A percentile compares a stretch with the other conserved stretches of the same genome.
Evolutionary conservation across 2,329 filamentous ascomycete genomes (phyloP).

Genomic region (Fusarium dimerum): DNA sequence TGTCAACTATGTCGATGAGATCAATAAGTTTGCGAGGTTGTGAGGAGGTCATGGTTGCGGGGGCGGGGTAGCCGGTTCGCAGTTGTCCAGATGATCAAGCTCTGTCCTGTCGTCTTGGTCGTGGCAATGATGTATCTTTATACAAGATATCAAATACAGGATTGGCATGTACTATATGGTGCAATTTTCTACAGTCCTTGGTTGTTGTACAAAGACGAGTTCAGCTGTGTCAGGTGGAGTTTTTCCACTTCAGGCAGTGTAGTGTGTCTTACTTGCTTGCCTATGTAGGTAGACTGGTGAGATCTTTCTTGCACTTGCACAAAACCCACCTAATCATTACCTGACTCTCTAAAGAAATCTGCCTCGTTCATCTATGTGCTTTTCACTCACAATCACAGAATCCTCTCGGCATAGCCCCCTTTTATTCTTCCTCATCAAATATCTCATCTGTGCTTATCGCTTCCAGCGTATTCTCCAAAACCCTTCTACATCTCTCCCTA

Average conservation of each 20-base stretch:
- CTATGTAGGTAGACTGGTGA: background rate
- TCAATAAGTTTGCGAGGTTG: slow-evolving; percentile 34
- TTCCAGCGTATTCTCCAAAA: slow-evolving; percentile 48
- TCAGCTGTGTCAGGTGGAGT: background rate
- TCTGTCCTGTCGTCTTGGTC: background rate
- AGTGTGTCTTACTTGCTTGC: too few species aligned
- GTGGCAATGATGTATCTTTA: background rate
- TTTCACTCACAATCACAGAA: background rate
- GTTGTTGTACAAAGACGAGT: background rate
- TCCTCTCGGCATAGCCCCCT: background rate
- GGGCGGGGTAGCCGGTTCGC: background rate
- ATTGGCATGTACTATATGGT: too few species aligned
- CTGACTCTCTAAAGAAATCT: background rate
- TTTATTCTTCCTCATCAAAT: slow-evolving; percentile 23
- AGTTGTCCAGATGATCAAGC: background rate
- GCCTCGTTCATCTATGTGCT: background rate
- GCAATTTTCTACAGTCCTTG: too few species aligned
- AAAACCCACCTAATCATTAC: background rate
- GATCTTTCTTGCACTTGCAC: too few species aligned
- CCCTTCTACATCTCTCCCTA: slow-evolving; percentile 47
- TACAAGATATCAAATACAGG: background rate
- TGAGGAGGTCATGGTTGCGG: slow-evolving; percentile 13
- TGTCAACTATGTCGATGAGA: slow-evolving; percentile 44
- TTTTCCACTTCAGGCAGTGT: too few species aligned
- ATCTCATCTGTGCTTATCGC: slow-evolving; percentile 36